phyloP scores from a whole-genome alignment of 75 land plant species.

The Sequoiadendron giganteum region DNA sequence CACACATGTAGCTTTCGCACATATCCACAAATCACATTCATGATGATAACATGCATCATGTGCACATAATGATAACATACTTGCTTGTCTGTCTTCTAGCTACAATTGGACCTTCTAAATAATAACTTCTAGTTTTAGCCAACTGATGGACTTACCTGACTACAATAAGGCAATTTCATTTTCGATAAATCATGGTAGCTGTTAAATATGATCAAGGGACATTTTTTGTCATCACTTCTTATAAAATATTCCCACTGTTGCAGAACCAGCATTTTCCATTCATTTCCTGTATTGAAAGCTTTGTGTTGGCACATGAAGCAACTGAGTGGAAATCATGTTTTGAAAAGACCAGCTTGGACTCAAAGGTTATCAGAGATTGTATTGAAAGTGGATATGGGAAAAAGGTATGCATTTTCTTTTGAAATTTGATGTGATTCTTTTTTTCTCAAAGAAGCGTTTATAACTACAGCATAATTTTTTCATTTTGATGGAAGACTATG shows the following conservation, averaged over 20 bases:
- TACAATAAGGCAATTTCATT: background rate
- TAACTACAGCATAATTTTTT: background rate
- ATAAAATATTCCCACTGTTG: background rate
- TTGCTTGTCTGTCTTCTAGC: background rate
- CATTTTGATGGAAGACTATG: background rate
- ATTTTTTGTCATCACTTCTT: background rate
- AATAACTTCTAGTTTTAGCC: background rate
- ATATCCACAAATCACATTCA: background rate
- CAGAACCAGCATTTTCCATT: constrained; percentile 47
- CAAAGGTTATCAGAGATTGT: constrained; percentile 30
- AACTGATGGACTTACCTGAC: background rate
- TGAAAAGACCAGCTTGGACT: constrained; percentile 23
- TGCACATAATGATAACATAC: background rate
- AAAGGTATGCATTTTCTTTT: constrained; percentile 24
- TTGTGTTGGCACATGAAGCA: constrained; percentile 37
- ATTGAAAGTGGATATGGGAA: constrained; percentile 34
- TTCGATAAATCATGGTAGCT: background rate
- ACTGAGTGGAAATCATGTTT: constrained; percentile 44
- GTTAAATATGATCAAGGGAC: background rate
- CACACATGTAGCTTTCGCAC: too few species aligned
- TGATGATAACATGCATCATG: background rate
- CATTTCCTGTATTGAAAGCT: constrained; percentile 37
- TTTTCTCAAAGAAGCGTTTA: background rate
- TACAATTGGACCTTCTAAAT: background rate
- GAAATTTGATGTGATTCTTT: background rate